Conservation (phyloP, 2,329 filamentous ascomycete genomes). For the Aureobasidium sp. region DNA sequence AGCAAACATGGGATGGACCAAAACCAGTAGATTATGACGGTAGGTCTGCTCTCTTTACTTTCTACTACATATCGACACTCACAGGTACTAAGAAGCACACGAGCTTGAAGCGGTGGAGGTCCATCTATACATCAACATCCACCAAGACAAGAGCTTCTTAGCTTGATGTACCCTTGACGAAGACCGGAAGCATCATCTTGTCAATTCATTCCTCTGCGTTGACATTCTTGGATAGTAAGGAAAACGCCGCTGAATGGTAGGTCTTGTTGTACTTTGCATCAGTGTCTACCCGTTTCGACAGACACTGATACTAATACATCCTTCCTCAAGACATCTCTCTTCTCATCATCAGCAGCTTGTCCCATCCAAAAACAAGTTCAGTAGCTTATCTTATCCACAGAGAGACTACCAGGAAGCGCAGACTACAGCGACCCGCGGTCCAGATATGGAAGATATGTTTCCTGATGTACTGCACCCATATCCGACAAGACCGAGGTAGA, state of each 20-base stretch:
- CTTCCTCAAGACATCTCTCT: background rate
- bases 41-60: background rate
- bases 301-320: background rate
- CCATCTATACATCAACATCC: background rate
- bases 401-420: too few species aligned
- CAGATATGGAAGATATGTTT: background rate
- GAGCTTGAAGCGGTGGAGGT: background rate
- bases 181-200: background rate
- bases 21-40: background rate
- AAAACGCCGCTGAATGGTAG: background rate
- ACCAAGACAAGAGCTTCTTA: background rate
- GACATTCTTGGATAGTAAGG: too few species aligned
- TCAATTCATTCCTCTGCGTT: background rate
- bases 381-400: background rate
- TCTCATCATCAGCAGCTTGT: background rate
- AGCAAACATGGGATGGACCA: background rate
- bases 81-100: background rate
- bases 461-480: background rate
- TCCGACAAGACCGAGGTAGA: background rate
- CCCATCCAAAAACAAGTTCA: background rate
- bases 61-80: too few species aligned
- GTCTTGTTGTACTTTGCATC: background rate
- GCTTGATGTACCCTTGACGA: background rate
- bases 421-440: background rate
- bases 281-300: background rate